Conservation (phyloP, 441 rosid genomes). For the Pelargonium australe region DNA sequence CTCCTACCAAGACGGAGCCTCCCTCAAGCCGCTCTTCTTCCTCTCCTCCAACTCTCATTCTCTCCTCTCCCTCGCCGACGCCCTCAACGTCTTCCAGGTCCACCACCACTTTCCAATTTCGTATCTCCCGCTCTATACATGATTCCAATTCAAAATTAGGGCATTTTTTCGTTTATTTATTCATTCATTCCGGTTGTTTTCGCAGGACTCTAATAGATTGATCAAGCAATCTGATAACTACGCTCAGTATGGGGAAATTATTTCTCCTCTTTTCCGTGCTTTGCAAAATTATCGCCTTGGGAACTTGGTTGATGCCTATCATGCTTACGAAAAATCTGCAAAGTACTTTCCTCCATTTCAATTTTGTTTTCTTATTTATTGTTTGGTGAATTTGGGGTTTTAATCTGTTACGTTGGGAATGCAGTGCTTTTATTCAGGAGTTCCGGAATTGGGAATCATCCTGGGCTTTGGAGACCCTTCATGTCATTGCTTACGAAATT, state of each 20-base stretch:
- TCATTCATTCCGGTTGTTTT: background rate
- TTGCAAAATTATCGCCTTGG: slow-evolving; percentile 60
- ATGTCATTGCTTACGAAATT: slow-evolving; percentile 74
- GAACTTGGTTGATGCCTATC: slow-evolving; percentile 66
- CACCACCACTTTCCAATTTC: background rate
- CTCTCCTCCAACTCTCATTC: slow-evolving; percentile 57
- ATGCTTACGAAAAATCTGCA: slow-evolving; percentile 73
- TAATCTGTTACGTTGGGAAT: slow-evolving; percentile 8
- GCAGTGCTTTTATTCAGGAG: slow-evolving; percentile 89
- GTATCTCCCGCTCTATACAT: too few species aligned
- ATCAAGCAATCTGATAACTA: slow-evolving; percentile 68
- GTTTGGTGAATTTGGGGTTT: background rate
- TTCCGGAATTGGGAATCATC: slow-evolving; percentile 96
- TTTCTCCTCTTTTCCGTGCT: slow-evolving; percentile 60
- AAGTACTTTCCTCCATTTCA: slow-evolving; percentile 34
- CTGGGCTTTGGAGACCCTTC: slow-evolving; percentile 86
- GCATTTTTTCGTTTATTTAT: background rate
- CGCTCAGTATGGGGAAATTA: slow-evolving; percentile 59
- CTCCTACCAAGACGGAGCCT: slow-evolving; percentile 52
- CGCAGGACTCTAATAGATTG: slow-evolving; percentile 67
- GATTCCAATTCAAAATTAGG: background rate
- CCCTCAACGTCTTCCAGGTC: slow-evolving; percentile 79
- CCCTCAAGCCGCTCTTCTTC: slow-evolving; percentile 53
- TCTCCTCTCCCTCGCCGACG: slow-evolving; percentile 73
- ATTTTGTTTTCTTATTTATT: background rate